phyloP scores from a whole-genome alignment of 257 asterid species.

The Paulownia fortunei region DNA sequence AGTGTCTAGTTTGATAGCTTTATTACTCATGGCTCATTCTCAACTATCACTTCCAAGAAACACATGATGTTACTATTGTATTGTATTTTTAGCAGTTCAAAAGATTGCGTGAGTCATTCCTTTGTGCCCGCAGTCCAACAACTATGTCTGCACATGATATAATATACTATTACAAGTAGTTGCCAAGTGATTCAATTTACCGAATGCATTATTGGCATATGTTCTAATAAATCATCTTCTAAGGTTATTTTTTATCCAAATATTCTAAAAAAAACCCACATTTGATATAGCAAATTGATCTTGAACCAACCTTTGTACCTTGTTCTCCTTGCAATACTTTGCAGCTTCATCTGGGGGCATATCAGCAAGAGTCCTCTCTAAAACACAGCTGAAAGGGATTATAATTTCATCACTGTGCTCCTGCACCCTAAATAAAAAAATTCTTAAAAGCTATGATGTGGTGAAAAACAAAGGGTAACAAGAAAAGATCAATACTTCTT shows the following conservation, averaged over 20 bases:
- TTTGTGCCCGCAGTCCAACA: neutral
- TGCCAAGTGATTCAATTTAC: neutral
- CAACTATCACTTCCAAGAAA: neutral
- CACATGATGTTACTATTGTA: neutral
- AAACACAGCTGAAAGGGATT: constrained; percentile 90
- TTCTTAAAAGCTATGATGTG: neutral
- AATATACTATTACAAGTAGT: neutral
- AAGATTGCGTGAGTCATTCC: neutral
- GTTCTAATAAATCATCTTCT: too few species aligned
- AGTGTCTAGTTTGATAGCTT: neutral
- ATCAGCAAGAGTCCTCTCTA: constrained; percentile 91
- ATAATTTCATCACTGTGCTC: constrained; percentile 96
- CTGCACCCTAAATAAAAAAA: constrained; percentile 76
- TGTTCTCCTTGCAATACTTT: constrained; percentile 94
- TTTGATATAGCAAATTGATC: constrained; percentile 11
- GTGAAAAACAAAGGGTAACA: neutral
- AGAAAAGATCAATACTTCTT: neutral
- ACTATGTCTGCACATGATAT: neutral
- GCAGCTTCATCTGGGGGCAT: constrained; percentile 87
- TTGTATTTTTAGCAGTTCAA: neutral
- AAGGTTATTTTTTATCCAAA: too few species aligned
- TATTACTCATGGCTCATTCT: neutral
- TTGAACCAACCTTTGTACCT: constrained; percentile 78
- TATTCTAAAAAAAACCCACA: too few species aligned
- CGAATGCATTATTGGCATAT: too few species aligned